phyloP scores from a whole-genome alignment of 805 yeast species.

The Sugiyamaella boreocaroliniensis region DNA sequence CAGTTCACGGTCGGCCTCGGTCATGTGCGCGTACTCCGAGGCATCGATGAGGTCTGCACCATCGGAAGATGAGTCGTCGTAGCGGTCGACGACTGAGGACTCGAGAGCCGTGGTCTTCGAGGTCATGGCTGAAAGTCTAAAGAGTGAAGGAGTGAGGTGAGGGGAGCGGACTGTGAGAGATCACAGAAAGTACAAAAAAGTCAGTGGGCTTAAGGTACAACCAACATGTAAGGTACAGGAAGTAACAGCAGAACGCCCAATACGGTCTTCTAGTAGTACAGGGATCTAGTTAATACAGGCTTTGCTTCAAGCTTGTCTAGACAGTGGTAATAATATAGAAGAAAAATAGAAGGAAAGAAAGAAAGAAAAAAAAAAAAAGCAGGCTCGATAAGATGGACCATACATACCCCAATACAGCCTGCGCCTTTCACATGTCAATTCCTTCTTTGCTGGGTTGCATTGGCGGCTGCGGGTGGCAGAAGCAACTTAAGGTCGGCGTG shows the following conservation, averaged over 20 bases:
- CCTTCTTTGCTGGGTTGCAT: background rate
- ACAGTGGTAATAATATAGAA: background rate
- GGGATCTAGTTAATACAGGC: too few relatives aligned
- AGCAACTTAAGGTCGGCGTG: background rate
- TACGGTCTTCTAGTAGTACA: too few relatives aligned
- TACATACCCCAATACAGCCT: background rate
- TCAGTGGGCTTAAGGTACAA: background rate
- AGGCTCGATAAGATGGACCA: background rate
- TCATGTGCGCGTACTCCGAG: slow-evolving; percentile 33
- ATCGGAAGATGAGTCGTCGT: background rate
- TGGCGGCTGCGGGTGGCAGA: too few relatives aligned
- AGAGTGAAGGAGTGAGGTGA: too few relatives aligned
- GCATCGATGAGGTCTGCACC: slow-evolving; percentile 6
- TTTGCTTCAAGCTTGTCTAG: background rate
- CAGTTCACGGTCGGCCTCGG: slow-evolving; percentile 29
- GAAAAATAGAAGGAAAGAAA: background rate
- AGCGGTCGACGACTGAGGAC: background rate
- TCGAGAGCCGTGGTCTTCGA: background rate
- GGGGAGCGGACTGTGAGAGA: too few relatives aligned
- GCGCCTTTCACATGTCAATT: background rate
- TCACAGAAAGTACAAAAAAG: too few relatives aligned
- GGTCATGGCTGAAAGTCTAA: background rate
- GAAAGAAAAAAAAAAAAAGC: background rate
- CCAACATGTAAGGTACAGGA: background rate
- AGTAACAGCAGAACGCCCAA: too few relatives aligned